These are phyloP conservation scores for Colletotrichum destructivum DNA, from an alignment of 2,329 filamentous ascomycete genomes.

Conservation along the genomic window DNA sequence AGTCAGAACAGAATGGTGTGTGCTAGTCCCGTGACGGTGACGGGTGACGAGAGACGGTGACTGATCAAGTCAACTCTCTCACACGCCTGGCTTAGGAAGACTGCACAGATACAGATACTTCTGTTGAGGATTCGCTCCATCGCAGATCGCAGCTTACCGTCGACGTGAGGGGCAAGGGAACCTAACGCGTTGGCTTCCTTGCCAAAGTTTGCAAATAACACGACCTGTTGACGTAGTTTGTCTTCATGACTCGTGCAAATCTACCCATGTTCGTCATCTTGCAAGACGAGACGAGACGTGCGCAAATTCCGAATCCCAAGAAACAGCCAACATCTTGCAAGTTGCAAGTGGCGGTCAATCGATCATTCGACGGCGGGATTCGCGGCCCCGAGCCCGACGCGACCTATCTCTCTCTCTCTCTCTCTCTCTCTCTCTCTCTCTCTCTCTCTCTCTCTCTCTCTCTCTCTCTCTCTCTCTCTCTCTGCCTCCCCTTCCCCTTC, in stretches of 20 bases:
- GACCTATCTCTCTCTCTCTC: conserved; percentile 3
- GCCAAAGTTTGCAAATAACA: neutral
- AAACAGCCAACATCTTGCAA: conserved; percentile 28
- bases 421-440: no score
- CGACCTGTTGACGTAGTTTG: conserved; percentile 34
- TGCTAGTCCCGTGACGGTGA: conserved; percentile 26
- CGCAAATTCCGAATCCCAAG: conserved; percentile 3
- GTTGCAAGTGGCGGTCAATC: conserved; percentile 39
- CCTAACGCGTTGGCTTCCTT: conserved; percentile 18
- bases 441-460: neutral
- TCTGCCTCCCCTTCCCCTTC: no score
- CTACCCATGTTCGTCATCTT: conserved; percentile 33
- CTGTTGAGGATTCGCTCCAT: no score
- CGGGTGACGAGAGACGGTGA: neutral
- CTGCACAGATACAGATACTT: no score
- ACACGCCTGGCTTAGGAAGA: conserved; percentile 20
- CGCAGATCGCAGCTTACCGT: conserved; percentile 1
- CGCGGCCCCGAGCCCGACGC: conserved; percentile 11
- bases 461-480: no score
- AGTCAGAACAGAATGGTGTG: conserved; percentile 36
- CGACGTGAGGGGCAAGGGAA: conserved; percentile 16
- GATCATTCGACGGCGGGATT: conserved; percentile 1
- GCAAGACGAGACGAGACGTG: conserved; percentile 1
- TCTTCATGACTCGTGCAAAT: conserved; percentile 35
- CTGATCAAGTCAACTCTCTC: conserved; percentile 12